Percentiles rank a stretch among this genome's conserved stretches.
Conservation (phyloP, 1,139 yeast genomes). For the Yamadazyma kanchanaburiensis region DNA sequence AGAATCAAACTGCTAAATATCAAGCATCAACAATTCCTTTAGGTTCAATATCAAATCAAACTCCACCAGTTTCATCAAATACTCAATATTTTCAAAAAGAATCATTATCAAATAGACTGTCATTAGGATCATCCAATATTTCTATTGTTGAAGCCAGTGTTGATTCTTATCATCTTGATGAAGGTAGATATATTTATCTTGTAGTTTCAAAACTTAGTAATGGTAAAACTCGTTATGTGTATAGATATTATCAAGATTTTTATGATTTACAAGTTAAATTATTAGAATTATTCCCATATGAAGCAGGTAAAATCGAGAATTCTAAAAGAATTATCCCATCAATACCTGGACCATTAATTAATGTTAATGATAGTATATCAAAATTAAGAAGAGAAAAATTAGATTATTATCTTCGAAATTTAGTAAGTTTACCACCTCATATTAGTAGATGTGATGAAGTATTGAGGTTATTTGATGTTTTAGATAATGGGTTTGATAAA, state of each 20-base stretch:
- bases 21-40: conserved; percentile 88
- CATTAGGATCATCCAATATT: conserved; percentile 31
- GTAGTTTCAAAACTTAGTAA: conserved; percentile 67
- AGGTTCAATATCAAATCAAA: conserved; percentile 41
- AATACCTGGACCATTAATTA: conserved; percentile 94
- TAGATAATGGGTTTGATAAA: conserved; percentile 60
- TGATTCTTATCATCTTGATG: conserved; percentile 76
- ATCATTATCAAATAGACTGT: conserved; percentile 27
- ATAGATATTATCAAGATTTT: conserved; percentile 93
- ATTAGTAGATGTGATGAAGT: conserved; percentile 73
- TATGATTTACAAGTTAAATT: conserved; percentile 88
- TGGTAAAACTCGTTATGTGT: conserved; percentile 68
- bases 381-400: conserved; percentile 81
- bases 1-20: conserved; percentile 82
- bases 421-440: conserved; percentile 72
- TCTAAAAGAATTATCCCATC: conserved; percentile 78
- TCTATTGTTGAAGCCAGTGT: conserved; percentile 63
- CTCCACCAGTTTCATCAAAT: conserved; percentile 31
- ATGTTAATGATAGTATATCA: conserved; percentile 86
- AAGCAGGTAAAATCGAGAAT: conserved; percentile 85
- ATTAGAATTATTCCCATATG: conserved; percentile 82
- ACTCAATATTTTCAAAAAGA: conserved; percentile 38
- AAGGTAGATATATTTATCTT: conserved; percentile 88
- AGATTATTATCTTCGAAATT: conserved; percentile 75
- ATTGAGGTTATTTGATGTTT: conserved; percentile 63